Evolutionary conservation across 2,329 filamentous ascomycete genomes (phyloP).

Genomic region (Trichothecium roseum): DNA sequence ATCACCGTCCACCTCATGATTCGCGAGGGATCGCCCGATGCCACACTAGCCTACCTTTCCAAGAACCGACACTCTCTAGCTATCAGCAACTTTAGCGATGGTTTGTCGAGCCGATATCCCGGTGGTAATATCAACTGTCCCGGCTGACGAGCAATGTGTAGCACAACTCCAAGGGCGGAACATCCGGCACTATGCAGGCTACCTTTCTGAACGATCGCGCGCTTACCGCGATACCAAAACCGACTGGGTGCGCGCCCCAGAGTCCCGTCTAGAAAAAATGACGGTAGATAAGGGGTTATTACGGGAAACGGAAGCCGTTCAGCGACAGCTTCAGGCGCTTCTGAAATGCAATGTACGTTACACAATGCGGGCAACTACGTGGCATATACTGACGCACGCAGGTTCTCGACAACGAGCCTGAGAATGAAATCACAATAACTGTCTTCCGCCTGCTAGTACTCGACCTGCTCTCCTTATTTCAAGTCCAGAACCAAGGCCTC

Average conservation of each 20-base stretch:
- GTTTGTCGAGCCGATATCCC: constrained; percentile 37
- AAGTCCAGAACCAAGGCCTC: constrained; percentile 91
- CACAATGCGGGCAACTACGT: background rate
- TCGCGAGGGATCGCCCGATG: constrained; percentile 81
- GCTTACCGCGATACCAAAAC: constrained; percentile 76
- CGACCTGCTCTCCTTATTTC: constrained; percentile 82
- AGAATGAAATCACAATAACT: constrained; percentile 93
- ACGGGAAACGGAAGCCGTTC: constrained; percentile 82
- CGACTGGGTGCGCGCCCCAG: constrained; percentile 80
- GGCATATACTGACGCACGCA: constrained; percentile 18
- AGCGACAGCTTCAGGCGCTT: constrained; percentile 75
- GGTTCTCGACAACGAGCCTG: constrained; percentile 78
- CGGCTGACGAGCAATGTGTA: constrained; percentile 21
- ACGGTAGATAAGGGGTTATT: constrained; percentile 86
- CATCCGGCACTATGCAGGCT: constrained; percentile 83
- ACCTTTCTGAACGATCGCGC: constrained; percentile 71
- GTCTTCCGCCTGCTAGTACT: constrained; percentile 86
- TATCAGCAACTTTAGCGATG: constrained; percentile 85
- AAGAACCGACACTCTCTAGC: constrained; percentile 75
- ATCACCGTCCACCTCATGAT: constrained; percentile 98
- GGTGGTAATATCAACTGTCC: background rate
- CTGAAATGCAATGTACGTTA: constrained; percentile 76
- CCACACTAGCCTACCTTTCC: constrained; percentile 75
- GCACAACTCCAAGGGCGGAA: constrained; percentile 92
- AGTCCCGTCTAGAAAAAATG: constrained; percentile 73